Evolutionary conservation across 345 rosid genomes (phyloP).

Genomic region (Lenwebbia sp.): DNA sequence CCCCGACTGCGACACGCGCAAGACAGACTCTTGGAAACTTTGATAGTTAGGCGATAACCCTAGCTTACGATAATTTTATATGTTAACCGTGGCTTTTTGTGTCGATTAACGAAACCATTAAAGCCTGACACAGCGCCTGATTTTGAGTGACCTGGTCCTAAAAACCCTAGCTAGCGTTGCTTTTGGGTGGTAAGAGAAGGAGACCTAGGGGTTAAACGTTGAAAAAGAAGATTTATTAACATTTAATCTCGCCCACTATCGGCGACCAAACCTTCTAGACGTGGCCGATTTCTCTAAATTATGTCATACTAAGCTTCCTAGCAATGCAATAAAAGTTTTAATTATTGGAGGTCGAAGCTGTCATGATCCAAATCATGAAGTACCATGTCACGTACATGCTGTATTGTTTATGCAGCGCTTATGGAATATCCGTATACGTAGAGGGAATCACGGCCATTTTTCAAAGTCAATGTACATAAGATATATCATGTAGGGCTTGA

Average conservation of each 20-base stretch:
- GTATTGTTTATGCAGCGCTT: neutral
- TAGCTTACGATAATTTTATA: neutral
- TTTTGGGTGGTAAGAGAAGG: neutral
- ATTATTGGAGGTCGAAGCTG: neutral
- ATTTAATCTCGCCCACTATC: neutral
- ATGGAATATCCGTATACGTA: slow-evolving; percentile 3
- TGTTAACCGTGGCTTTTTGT: neutral
- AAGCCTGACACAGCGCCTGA: neutral
- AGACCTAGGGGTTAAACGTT: neutral
- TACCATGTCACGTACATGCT: neutral
- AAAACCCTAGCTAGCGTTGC: neutral
- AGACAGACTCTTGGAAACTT: neutral
- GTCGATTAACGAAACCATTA: neutral
- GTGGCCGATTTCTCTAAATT: neutral
- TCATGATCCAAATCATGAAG: neutral
- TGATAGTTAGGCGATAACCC: neutral
- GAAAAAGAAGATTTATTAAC: neutral
- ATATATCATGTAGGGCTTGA: neutral
- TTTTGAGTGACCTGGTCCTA: neutral
- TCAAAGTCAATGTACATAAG: neutral
- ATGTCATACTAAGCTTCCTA: neutral
- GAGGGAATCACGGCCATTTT: neutral
- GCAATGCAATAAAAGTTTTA: neutral
- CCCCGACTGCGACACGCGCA: neutral
- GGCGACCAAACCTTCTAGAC: neutral